phyloP scores from a whole-genome alignment of 306 rosid species.

The Hylodesmum podocarpum region DNA sequence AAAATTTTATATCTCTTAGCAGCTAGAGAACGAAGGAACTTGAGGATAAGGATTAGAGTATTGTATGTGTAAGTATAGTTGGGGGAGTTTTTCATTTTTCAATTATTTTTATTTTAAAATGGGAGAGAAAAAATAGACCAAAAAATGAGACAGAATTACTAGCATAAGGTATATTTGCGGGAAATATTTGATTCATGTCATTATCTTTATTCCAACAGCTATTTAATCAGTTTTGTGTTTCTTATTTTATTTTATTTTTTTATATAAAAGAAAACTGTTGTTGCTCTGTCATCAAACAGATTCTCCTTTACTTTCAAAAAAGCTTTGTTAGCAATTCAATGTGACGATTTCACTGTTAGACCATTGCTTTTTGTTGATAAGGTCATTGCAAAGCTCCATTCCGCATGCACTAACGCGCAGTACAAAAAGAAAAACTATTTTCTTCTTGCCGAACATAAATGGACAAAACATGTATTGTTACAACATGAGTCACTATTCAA shows the following conservation, averaged over 20 bases:
- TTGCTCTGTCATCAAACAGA: not conserved
- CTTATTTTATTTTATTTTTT: not conserved
- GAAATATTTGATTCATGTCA: constrained; percentile 22
- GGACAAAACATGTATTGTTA: not conserved
- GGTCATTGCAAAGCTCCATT: not conserved
- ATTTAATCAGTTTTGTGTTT: constrained; percentile 30
- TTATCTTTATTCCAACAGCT: constrained; percentile 7
- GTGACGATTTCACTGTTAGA: constrained; percentile 53
- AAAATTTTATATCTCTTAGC: constrained; percentile 66
- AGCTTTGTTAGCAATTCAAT: constrained; percentile 29
- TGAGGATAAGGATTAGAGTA: constrained; percentile 15
- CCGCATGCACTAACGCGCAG: constrained; percentile 23
- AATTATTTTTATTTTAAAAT: not conserved
- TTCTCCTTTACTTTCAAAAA: not conserved
- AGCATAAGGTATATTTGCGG: constrained; percentile 32
- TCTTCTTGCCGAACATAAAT: not conserved
- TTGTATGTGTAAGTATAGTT: constrained; percentile 36
- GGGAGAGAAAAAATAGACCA: not conserved
- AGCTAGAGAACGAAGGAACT: constrained; percentile 11
- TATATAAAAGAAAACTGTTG: not conserved
- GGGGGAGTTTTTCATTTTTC: constrained; percentile 25
- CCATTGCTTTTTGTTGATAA: constrained; percentile 29
- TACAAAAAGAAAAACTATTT: not conserved
- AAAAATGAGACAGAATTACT: constrained; percentile 13
- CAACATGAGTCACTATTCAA: not conserved